Evolutionary conservation across 2,329 filamentous ascomycete species (phyloP), one percentile per base, ranked within the genome.

Genomic region (Venturia effusa): DNA sequence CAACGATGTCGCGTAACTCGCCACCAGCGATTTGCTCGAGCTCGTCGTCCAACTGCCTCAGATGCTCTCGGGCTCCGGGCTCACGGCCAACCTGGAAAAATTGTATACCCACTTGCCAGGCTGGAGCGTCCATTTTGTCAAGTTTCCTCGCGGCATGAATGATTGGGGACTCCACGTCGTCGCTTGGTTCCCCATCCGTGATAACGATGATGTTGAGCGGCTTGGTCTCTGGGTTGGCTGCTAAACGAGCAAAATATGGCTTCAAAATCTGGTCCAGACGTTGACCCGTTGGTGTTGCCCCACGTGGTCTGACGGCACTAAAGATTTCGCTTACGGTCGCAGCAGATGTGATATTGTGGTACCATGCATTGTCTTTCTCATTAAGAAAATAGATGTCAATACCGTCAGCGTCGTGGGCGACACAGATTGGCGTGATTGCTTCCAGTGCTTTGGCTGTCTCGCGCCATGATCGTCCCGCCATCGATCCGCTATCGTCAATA

Each of bases 301-400:
- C 86, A 1, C 73, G 65, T 0, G 93, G 92, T 0, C 73, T 72
- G 0, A 93, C 85, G 0, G 72, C 76, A n/a, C 77, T 70, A 77
- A 97, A 97, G 67, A 96, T 86, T 27, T 80, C 75, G 51, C 82
- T 78, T 4, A 97, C 86, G 0, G 81, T 79, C 0, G 70, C 73
- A 0, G 84, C 76, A 0, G 80, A 78, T 0, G 74, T 83, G 67
- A 97, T 81, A 65, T 88, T 85, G 68, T 80, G 79, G 76, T 90
- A 92, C 4, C 83, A 84, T 0, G 79, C 76, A 0, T 76, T 74
- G n/a, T 80, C 77, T 66, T 73, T 66, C 71, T 88, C 83, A 76
- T 97, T 97, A 43, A 97, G 80, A 75, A 97, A 97, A 81, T 90
- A 92, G 67, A 97, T 79, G 72, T 97, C 93, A 68, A 97, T 86